Percentiles rank a stretch among this genome's conserved stretches.
phyloP scores from a whole-genome alignment of 352 stramenopile species.

The Blastocystis sp. region DNA sequence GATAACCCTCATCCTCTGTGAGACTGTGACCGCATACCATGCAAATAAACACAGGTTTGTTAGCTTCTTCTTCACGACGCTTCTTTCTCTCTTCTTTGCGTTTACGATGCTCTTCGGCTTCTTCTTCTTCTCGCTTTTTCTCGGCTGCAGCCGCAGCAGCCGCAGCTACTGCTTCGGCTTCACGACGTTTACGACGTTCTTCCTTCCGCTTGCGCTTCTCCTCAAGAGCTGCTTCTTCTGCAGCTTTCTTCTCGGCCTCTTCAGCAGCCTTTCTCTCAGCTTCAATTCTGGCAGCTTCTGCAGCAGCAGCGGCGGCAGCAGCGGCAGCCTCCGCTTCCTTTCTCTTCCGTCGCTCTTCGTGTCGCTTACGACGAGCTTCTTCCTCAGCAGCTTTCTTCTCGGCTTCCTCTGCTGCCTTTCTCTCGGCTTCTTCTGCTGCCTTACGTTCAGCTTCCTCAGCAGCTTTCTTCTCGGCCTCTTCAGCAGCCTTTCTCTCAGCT shows the following conservation, averaged over 20 bases:
- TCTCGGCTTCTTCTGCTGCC: not conserved
- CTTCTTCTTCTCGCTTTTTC: not conserved
- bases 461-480: no score
- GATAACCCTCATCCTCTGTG: constrained; percentile 24
- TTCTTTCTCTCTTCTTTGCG: not conserved
- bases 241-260: not conserved
- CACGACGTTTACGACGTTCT: not conserved
- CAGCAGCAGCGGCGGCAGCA: not conserved
- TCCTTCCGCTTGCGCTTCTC: constrained; percentile 16
- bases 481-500: not conserved
- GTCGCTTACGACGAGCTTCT: not conserved
- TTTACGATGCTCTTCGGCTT: not conserved
- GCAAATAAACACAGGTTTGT: constrained; percentile 39
- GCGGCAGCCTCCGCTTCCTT: not conserved
- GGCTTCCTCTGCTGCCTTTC: not conserved
- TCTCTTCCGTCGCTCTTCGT: constrained; percentile 12
- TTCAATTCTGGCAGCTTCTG: not conserved
- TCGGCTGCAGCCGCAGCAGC: not conserved
- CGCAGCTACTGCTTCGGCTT: not conserved
- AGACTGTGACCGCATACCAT: constrained; percentile 15
- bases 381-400: not conserved
- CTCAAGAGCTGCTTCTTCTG: not conserved
- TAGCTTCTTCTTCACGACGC: not conserved
- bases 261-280: not conserved
- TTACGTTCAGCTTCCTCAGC: not conserved